Evolutionary conservation across 2,329 filamentous ascomycete species (phyloP), one percentile per base, ranked within the genome.

Genomic region (Talaromyces funiculosus): DNA sequence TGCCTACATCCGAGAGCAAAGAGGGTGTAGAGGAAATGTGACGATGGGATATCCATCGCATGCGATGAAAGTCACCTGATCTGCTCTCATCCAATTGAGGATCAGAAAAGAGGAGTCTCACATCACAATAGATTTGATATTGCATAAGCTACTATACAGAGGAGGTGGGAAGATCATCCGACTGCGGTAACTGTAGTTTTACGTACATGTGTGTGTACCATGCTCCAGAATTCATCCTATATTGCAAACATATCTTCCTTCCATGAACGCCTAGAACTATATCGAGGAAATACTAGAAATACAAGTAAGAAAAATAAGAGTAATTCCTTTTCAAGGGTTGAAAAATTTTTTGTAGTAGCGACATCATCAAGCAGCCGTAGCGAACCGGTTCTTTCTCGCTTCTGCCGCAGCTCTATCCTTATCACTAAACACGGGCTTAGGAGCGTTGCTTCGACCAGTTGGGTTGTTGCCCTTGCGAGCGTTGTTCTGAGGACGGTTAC

Each of bases 361-460:
- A 26, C 45, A 6, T 22, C 9, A 45, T 43, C 63, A 74, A 29
- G 69, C 69, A 24, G 70, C 68, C 38, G 72, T 64, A 45, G 70
- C 72, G 65, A 81, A 81, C 56, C 77, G 73, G 70, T 78, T 77
- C 71, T 78, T 80, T 66, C 79, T 73, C 59, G 76, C 77, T 62
- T 81, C 79, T 65, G 79, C 69, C 4, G 77, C 78, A 56, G 66
- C 59, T 55, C 64, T 64, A 66, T 81, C 78, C 64, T 77, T 74
- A 38, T 80, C 77, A 60, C 71, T 77, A 63, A 67, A 70, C 29
- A 63, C 67, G 10, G 61, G 57, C 35, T 62, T 64, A 29, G 57
- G 61, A 47, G 33, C 63, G 47, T 49, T 69, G 29, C 65, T 68
- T 22, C 65, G 67, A 37, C 63, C 64, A 37, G 51, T 43, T 43